Base-by-base conservation (phyloP, 148 eudicot genomes). In the Dysphania ambrosioides region DNA sequence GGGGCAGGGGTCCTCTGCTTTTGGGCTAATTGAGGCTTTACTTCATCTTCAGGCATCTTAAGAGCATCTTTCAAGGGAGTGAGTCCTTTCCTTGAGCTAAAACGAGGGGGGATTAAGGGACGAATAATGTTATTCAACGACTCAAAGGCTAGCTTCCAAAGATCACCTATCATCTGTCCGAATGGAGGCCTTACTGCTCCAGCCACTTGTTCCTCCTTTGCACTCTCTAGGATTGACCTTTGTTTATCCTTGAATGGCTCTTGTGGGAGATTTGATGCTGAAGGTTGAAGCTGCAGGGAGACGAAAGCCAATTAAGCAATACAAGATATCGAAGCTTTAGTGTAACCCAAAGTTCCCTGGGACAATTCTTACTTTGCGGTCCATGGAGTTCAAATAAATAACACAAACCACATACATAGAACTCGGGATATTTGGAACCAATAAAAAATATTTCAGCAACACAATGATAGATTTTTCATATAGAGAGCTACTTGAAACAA, bases 111-210 rank as follows among this genome's bases (percentile, higher is more conserved):
- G 35, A 81, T 23, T 27, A 86, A 83, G 38, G 83, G 81, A 35
- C 76, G 36, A 55, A 89, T 71, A 35, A 77, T 41, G 51, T 78
- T 79, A 16, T 74, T 82, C 26, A 88, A 70, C 16, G 85, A 70
- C 84, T 89, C 97, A 12, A 83, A 31, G 8, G 87, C 82, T 11
- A 87, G 81, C 62, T 87, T 91, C 38, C 84, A 80, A n/a, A 89
- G 83, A 83, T 93, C 91, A 18, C 80, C 27, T 10, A 88, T 16
- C 51, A 93, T 91, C 75, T 79, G 92, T 42, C 88, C 87, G 36
- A 93, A 83, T 35, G 98, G 88, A 64, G 98, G 95, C 98, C 90
- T 91, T 57, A 87, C 91, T 42, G 94, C 62, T 32, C 66, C 73
- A 21, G 75, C 47, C 81, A 75, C 85, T 84, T 73, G 79, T 81